Evolutionary conservation across 306 rosid species (phyloP).

Genomic region (Pyrus communis): DNA sequence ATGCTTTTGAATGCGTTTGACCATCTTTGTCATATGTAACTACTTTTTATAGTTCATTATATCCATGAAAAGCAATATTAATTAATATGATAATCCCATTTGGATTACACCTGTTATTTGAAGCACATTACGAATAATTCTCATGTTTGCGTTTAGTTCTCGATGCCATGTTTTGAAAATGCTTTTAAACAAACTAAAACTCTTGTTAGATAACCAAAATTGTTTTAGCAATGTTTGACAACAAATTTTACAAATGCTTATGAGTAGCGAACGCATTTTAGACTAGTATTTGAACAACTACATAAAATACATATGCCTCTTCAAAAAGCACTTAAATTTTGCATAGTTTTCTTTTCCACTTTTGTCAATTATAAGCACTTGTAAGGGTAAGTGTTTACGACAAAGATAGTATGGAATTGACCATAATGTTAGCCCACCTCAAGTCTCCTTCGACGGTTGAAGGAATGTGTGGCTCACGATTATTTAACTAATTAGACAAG

Average conservation of each 20-base stretch:
- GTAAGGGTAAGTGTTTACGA: no score
- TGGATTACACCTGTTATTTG: background rate
- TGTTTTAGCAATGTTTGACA: background rate
- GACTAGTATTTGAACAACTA: no score
- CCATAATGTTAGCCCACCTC: background rate
- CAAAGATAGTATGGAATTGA: background rate
- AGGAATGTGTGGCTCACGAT: background rate
- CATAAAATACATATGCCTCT: background rate
- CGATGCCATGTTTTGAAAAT: no score
- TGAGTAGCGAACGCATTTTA: background rate
- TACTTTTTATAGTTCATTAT: background rate
- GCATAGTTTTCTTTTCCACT: background rate
- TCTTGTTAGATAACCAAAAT: background rate
- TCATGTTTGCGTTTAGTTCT: background rate
- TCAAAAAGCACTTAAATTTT: no score
- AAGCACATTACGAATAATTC: background rate
- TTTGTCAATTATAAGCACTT: no score
- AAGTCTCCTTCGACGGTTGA: background rate
- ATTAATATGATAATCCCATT: background rate
- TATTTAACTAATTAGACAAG: no score
- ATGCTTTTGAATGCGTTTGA: background rate
- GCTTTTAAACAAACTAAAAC: background rate
- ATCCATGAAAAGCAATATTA: background rate
- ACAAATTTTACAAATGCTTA: no score
- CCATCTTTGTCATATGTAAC: constrained; percentile 3